Conservation (phyloP, 352 stramenopile species). For the Pythium folliculosum region DNA sequence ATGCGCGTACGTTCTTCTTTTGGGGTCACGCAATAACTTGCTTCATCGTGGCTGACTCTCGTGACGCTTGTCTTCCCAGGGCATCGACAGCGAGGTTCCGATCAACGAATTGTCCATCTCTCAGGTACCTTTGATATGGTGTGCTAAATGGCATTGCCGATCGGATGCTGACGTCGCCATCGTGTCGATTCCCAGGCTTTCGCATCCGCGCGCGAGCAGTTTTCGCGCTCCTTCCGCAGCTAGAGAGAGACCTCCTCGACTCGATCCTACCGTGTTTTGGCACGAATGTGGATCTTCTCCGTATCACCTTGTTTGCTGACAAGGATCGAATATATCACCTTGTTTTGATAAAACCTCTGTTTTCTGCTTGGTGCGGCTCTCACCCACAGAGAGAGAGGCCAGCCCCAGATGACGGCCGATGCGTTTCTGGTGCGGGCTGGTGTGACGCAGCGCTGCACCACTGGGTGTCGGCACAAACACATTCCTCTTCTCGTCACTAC, state of each 20-base stretch:
- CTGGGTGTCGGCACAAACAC: conserved; percentile 25
- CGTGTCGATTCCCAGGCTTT: conserved; percentile 50
- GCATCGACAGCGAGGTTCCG: conserved; percentile 86
- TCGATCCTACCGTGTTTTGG: conserved; percentile 24
- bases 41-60: neutral
- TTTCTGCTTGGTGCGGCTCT: conserved; percentile 30
- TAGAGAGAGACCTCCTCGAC: conserved; percentile 25
- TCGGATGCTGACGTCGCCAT: too few relatives aligned
- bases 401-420: neutral
- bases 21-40: neutral
- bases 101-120: conserved; percentile 88
- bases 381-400: neutral
- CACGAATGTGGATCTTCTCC: conserved; percentile 4
- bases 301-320: conserved; percentile 12
- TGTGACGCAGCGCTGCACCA: conserved; percentile 5
- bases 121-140: conserved; percentile 58
- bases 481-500: neutral
- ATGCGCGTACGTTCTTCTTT: conserved; percentile 79
- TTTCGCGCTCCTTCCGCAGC: conserved; percentile 88
- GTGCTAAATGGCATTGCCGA: too few relatives aligned
- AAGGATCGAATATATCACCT: conserved; percentile 24
- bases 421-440: neutral
- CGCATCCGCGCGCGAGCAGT: conserved; percentile 83
- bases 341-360: conserved; percentile 29
- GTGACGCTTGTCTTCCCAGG: conserved; percentile 37